Evolutionary conservation across 2,329 filamentous ascomycete genomes (phyloP), one percentile per base, ranked within the genome.

Genomic region (Verticillium longisporum): DNA sequence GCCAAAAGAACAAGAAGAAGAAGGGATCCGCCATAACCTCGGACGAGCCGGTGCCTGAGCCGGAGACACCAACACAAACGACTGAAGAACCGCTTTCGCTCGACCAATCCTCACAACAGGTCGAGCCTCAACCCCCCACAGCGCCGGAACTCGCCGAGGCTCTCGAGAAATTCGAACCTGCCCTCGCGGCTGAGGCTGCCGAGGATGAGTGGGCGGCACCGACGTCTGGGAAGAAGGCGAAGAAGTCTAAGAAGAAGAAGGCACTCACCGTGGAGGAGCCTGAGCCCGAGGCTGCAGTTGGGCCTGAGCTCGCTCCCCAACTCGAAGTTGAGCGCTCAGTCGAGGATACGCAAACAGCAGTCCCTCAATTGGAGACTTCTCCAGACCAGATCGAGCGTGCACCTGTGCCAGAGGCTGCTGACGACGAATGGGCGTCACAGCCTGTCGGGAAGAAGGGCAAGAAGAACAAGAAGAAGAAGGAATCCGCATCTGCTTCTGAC

Each of bases 381-480:
- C 9, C 18, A 5, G 54, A 33, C 34, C 55, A 38, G 15, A n/a
- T 45, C 56, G 41, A 45, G 13, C 57, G 41, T 36, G 41, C 57
- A 13, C 26, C 38, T 21, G 38, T 57, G 15, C 45, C 59, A n/a
- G 61, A 64, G 33, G 61, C 61, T 36, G 61, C 34, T 9, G 63
- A 66, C 11, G 62, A 62, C 32, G n/a, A 60, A 45, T 61, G 57
- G 53, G n/a, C 64, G 13, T 55, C 63, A 18, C 59, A 68, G 13
- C 57, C 64, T 56, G 57, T 63, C 36, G 45, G 63, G 55, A 70
- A 70, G 62, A 70, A 69, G 62, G 58, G 58, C 53, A 63, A 66
- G 53, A 65, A 64, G 36, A 60, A 63, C 54, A 62, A 62, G 60
- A 66, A 66, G 26, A 60, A 59, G 41, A 59, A 55, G 26, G 58